Evolutionary conservation across 495 filamentous ascomycete genomes (phyloP).

Genomic region (Aspergillus avenaceus): DNA sequence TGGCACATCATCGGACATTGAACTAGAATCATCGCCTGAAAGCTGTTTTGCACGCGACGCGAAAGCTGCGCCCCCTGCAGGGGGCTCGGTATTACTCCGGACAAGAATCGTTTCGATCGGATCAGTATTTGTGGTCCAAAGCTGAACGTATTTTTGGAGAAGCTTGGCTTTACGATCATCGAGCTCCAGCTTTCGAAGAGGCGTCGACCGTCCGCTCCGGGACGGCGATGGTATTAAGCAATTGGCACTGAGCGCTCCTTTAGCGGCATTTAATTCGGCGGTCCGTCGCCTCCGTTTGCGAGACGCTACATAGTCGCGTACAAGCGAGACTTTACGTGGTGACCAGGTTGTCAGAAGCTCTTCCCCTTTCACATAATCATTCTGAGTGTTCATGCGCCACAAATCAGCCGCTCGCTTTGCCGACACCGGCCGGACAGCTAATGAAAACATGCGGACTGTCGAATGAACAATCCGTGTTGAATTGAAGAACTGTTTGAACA

Average conservation of each 20-base stretch:
- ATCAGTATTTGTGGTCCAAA: slow-evolving; percentile 78
- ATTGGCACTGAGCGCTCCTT: slow-evolving; percentile 57
- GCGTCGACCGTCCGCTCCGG: slow-evolving; percentile 37
- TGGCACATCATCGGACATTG: slow-evolving; percentile 24
- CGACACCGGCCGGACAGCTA: slow-evolving; percentile 79
- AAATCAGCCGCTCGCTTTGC: slow-evolving; percentile 89
- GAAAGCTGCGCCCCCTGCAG: slow-evolving; percentile 58
- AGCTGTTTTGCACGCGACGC: slow-evolving; percentile 24
- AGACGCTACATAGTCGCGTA: slow-evolving; percentile 72
- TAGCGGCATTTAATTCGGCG: slow-evolving; percentile 75
- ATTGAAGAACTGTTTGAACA: slow-evolving; percentile 86
- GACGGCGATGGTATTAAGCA: slow-evolving; percentile 32
- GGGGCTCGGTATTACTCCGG: slow-evolving; percentile 72
- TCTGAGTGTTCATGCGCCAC: slow-evolving; percentile 94
- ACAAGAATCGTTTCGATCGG: slow-evolving; percentile 67
- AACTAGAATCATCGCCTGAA: slow-evolving; percentile 19
- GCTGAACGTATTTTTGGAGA: slow-evolving; percentile 64
- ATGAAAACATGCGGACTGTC: slow-evolving; percentile 75
- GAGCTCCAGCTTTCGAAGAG: slow-evolving; percentile 43
- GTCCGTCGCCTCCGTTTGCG: slow-evolving; percentile 66
- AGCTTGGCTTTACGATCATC: slow-evolving; percentile 53
- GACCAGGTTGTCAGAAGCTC: slow-evolving; percentile 80
- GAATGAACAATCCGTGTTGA: slow-evolving; percentile 81
- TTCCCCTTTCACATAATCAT: slow-evolving; percentile 93
- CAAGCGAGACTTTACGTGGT: slow-evolving; percentile 81